Percentiles rank a stretch among this genome's conserved stretches.
Evolutionary conservation across 257 asterid species (phyloP).

Genomic region (Dorcoceras hygrometricum): DNA sequence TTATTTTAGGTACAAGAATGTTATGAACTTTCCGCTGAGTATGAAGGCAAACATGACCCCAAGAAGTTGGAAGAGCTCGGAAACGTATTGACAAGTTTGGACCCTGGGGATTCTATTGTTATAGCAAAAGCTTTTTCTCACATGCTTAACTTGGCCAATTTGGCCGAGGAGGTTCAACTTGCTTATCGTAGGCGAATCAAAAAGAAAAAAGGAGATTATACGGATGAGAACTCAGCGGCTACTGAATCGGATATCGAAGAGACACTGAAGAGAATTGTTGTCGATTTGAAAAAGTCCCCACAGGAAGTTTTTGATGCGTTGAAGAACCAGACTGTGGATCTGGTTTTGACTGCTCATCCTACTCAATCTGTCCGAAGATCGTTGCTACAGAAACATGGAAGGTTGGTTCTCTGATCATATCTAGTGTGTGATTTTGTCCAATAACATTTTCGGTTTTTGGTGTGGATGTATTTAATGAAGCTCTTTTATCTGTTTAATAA

Average conservation of each 20-base stretch:
- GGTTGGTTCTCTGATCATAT: slow-evolving; percentile 30
- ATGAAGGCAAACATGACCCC: slow-evolving; percentile 45
- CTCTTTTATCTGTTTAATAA: background rate
- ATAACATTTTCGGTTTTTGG: background rate
- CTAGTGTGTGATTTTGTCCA: background rate
- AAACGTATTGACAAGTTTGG: slow-evolving; percentile 45
- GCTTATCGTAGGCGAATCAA: slow-evolving; percentile 48
- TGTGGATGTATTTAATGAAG: background rate
- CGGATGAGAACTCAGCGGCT: slow-evolving; percentile 60
- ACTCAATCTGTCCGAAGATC: slow-evolving; percentile 58
- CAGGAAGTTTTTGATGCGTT: slow-evolving; percentile 54
- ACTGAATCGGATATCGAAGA: slow-evolving; percentile 64
- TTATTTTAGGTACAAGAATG: slow-evolving; percentile 58
- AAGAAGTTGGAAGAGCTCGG: slow-evolving; percentile 60
- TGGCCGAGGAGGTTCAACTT: slow-evolving; percentile 69
- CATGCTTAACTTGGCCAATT: slow-evolving; percentile 67
- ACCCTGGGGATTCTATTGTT: slow-evolving; percentile 59
- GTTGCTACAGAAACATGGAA: slow-evolving; percentile 59
- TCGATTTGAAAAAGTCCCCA: slow-evolving; percentile 55
- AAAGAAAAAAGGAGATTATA: slow-evolving; percentile 48
- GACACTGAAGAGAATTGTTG: slow-evolving; percentile 53
- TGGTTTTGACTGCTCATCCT: slow-evolving; percentile 62
- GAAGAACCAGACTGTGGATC: slow-evolving; percentile 63
- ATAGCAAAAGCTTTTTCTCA: slow-evolving; percentile 56
- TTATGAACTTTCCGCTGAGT: slow-evolving; percentile 59